Evolutionary conservation across 179 eudicot genomes (phyloP), one percentile per base, ranked within the genome.

Genomic region (Amaranthus tricolor): DNA sequence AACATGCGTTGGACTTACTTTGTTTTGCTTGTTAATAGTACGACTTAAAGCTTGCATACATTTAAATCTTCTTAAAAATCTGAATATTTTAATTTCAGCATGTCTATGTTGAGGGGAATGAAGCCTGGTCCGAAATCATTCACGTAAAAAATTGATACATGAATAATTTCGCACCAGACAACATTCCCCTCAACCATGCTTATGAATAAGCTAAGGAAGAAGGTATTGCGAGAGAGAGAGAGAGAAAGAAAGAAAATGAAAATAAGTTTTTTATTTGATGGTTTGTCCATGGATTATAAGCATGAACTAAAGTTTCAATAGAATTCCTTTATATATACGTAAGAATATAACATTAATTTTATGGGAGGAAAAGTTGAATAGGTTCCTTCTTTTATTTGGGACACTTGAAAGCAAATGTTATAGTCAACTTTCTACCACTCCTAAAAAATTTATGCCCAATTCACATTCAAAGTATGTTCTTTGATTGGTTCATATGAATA

Each of bases 41-140:
- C 8, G 31, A 9, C 31, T 24, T 24, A 13, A 62, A 31, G 10
- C 17, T 40, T 31, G 49, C 24, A 7, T 62, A 62, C 49, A 62
- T 62, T 8, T 40, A n/a, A 62, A 61, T 45, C 65, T 61, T 31
- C 65, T 8, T 21, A 24, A 10, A 10, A 20, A 7, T 6, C 31
- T 1, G 2, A 24, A 24, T 0, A 24, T 24, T 24, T 24, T 24
- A 1, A 2, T 2, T 24, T 24, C 31, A 24, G 62, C 20, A 40
- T 57, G 14, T 43, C 9, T 62, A 71, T 66, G 94, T 83, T 90
- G 88, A 80, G 90, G 88, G 96, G 97, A 89, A 91, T 91, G 94
- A 91, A 89, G 97, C 94, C 96, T 91, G 97, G 97, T 91, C 97
- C 97, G 97, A 88, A 80, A 84, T 78, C 92, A 83, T 85, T 78